A percentile compares a stretch with the other conserved stretches of the same genome.
Evolutionary conservation across 306 rosid species (phyloP).

Genomic region (Acacia crassicarpa): DNA sequence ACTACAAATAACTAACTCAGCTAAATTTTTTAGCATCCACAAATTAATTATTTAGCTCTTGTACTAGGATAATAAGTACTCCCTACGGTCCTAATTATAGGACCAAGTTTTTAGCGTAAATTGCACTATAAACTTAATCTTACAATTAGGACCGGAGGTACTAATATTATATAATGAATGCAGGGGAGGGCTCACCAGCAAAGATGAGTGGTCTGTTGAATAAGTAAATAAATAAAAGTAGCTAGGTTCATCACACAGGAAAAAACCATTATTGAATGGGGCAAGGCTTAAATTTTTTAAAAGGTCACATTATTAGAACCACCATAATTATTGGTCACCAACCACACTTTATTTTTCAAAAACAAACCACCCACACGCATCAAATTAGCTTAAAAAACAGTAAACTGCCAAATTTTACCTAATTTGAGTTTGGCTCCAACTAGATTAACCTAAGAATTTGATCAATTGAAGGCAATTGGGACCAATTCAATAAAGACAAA

Average conservation of each 20-base stretch:
- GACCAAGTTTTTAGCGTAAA: too few relatives aligned
- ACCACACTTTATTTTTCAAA: background rate
- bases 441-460: background rate
- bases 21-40: too few relatives aligned
- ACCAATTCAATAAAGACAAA: constrained; percentile 3
- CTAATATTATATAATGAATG: background rate
- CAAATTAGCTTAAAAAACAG: background rate
- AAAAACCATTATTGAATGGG: constrained; percentile 6
- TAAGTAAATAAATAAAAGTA: background rate
- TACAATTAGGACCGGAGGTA: too few relatives aligned
- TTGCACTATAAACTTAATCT: too few relatives aligned
- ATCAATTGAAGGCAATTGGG: background rate
- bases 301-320: background rate
- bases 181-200: background rate
- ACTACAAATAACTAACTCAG: too few relatives aligned
- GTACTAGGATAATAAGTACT: too few relatives aligned
- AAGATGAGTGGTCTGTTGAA: background rate
- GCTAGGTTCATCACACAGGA: background rate
- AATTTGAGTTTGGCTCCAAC: background rate
- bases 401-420: background rate
- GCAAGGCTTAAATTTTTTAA: background rate
- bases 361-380: background rate
- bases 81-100: too few relatives aligned
- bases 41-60: too few relatives aligned
- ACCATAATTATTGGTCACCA: constrained; percentile 1